Conservation (phyloP, 768 basidiomycete genomes). For the Trametes villosa region DNA sequence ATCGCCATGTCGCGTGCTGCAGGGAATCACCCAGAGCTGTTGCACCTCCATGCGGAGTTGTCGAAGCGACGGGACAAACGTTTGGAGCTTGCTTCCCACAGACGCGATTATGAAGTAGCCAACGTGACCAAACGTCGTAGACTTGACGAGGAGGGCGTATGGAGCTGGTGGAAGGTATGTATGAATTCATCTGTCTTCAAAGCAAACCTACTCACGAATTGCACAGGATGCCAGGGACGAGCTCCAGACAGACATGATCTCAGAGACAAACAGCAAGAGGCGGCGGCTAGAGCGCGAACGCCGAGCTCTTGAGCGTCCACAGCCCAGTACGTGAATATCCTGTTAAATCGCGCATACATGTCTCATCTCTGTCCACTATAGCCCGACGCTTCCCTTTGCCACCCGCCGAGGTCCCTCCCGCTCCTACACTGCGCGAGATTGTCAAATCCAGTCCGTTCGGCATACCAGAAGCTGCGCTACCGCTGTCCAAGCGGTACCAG, state of each 20-base stretch:
- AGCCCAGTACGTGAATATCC: conserved; percentile 44
- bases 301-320: conserved; percentile 75
- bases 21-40: conserved; percentile 88
- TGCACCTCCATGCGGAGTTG: conserved; percentile 80
- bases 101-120: conserved; percentile 68
- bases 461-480: conserved; percentile 24
- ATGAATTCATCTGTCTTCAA: conserved; percentile 29
- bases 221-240: conserved; percentile 73
- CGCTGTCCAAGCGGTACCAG: conserved; percentile 15
- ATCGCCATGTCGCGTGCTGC: background rate
- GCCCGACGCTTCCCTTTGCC: conserved; percentile 66
- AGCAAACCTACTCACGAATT: conserved; percentile 9
- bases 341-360: background rate
- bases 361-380: conserved; percentile 27
- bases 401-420: conserved; percentile 53
- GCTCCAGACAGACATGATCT: conserved; percentile 85
- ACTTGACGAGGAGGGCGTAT: conserved; percentile 75
- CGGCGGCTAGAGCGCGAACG: conserved; percentile 86
- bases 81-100: conserved; percentile 76
- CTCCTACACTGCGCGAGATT: conserved; percentile 70
- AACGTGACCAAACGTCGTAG: conserved; percentile 65
- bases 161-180: conserved; percentile 89
- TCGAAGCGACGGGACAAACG: conserved; percentile 80
- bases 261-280: conserved; percentile 87
- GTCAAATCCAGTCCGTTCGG: conserved; percentile 61